phyloP scores from a whole-genome alignment of 768 basidiomycete species.

The Boletus subcaerulescens region DNA sequence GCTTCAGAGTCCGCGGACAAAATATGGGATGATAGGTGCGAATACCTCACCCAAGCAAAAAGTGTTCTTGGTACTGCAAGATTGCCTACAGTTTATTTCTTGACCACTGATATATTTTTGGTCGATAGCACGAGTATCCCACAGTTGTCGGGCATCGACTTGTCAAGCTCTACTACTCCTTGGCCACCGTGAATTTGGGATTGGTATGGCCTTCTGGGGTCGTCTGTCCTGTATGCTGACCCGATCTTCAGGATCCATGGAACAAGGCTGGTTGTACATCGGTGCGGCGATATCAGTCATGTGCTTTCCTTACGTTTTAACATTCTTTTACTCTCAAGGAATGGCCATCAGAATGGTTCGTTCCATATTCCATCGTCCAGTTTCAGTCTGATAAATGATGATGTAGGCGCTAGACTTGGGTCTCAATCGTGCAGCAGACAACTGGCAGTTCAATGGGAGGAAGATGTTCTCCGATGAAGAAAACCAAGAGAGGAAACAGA shows the following conservation, averaged over 20 bases:
- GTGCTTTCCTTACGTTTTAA: background rate
- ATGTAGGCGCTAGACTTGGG: slow-evolving; percentile 75
- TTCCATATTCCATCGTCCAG: background rate
- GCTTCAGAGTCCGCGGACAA: slow-evolving; percentile 47
- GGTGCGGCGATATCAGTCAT: slow-evolving; percentile 37
- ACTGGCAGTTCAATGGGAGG: slow-evolving; percentile 64
- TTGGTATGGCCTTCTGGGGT: slow-evolving; percentile 44
- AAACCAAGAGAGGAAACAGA: slow-evolving; percentile 67
- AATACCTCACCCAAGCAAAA: slow-evolving; percentile 62
- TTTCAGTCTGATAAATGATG: slow-evolving; percentile 2
- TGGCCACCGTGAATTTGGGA: slow-evolving; percentile 83
- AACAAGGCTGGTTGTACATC: slow-evolving; percentile 82
- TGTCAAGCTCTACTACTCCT: slow-evolving; percentile 79
- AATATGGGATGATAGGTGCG: slow-evolving; percentile 69
- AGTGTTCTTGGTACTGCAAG: slow-evolving; percentile 54
- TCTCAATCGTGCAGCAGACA: slow-evolving; percentile 72
- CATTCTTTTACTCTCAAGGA: slow-evolving; percentile 33
- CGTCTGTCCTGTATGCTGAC: slow-evolving; percentile 11
- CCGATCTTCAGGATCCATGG: slow-evolving; percentile 51
- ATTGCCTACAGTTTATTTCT: background rate
- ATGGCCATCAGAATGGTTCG: slow-evolving; percentile 75
- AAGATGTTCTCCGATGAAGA: slow-evolving; percentile 64
- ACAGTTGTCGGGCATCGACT: slow-evolving; percentile 67
- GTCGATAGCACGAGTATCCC: slow-evolving; percentile 55
- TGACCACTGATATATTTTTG: slow-evolving; percentile 3